phyloP scores from a whole-genome alignment of 164 flowering plant genomes.

The Euptelea pleiosperma region DNA sequence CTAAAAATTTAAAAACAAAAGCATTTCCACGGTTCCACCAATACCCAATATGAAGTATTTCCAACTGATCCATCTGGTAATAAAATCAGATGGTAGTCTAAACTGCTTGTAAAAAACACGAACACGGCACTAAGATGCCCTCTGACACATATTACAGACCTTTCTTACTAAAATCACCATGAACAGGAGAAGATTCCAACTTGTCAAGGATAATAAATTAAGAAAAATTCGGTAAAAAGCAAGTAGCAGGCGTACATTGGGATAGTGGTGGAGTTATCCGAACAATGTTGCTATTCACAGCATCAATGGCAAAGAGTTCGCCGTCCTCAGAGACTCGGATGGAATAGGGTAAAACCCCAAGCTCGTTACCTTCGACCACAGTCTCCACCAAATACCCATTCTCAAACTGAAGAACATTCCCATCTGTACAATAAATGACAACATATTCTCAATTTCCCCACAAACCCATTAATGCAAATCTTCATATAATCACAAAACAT shows the following conservation, averaged over 20 bases:
- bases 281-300: conserved; percentile 79
- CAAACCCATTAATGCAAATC: conserved; percentile 8
- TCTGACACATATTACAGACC: no score
- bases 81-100: no score
- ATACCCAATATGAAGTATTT: not conserved
- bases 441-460: conserved; percentile 3
- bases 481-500: not conserved
- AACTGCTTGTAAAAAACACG: no score
- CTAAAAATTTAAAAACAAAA: not conserved
- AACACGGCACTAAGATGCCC: no score
- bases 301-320: conserved; percentile 89
- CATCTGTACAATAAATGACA: conserved; percentile 47
- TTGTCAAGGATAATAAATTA: not conserved
- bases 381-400: conserved; percentile 93
- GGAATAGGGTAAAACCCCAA: conserved; percentile 77
- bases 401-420: conserved; percentile 76
- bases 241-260: conserved; percentile 54
- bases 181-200: not conserved
- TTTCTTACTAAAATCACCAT: not conserved
- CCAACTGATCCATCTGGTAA: no score
- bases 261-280: conserved; percentile 88
- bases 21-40: not conserved
- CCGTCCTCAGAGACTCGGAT: conserved; percentile 86
- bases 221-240: not conserved
- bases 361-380: conserved; percentile 81